These are phyloP conservation scores for Komagataea norvegica DNA, from an alignment of 1,139 yeast genomes.

Conservation along the genomic window DNA sequence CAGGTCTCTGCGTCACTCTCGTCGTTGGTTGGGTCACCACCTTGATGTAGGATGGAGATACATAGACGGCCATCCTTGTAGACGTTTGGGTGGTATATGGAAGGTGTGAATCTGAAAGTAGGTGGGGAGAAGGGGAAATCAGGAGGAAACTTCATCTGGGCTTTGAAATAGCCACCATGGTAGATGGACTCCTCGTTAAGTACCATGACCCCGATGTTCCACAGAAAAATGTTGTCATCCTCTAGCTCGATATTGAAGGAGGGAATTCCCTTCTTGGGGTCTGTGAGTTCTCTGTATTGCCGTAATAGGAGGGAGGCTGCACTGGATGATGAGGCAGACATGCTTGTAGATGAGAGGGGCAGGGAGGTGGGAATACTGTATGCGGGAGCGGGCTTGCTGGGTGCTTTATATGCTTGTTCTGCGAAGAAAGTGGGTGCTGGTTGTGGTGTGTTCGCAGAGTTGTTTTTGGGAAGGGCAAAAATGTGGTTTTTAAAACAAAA, in stretches of 20 bases:
- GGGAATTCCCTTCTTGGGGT: conserved; percentile 89
- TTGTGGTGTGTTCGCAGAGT: not conserved
- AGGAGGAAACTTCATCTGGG: conserved; percentile 87
- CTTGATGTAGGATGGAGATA: conserved; percentile 85
- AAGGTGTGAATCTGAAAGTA: conserved; percentile 86
- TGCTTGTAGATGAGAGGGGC: not conserved
- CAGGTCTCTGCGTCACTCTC: conserved; percentile 92
- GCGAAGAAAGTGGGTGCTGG: not conserved
- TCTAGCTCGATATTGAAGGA: conserved; percentile 85
- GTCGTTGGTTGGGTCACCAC: conserved; percentile 84
- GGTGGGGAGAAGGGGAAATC: conserved; percentile 95
- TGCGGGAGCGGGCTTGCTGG: too few species aligned
- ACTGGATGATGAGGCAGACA: conserved; percentile 19
- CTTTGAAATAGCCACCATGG: conserved; percentile 94
- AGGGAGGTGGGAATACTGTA: not conserved
- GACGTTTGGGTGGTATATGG: conserved; percentile 92
- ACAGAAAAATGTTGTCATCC: conserved; percentile 84
- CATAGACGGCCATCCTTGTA: conserved; percentile 91
- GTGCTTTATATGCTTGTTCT: too few species aligned
- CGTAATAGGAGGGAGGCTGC: conserved; percentile 61
- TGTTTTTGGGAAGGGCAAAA: conserved; percentile 4
- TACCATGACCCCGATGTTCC: conserved; percentile 94
- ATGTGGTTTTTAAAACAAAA: not conserved
- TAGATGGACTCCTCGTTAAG: conserved; percentile 83
- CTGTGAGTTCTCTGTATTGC: conserved; percentile 90